Conservation (phyloP, 768 basidiomycete species). For the Russula sp. region DNA sequence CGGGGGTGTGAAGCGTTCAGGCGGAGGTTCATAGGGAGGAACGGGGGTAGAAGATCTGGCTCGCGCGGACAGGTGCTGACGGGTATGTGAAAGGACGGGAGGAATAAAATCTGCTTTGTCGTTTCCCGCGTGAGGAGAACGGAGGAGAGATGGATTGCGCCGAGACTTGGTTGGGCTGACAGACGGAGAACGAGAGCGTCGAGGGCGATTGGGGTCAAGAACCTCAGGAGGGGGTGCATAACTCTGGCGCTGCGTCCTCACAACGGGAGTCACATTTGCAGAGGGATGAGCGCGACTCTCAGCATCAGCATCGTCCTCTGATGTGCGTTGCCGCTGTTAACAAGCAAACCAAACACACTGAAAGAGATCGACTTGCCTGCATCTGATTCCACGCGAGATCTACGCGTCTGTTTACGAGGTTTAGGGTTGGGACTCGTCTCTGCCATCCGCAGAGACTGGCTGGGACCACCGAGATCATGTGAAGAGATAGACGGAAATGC, state of each 20-base stretch:
- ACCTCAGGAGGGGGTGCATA: conserved; percentile 17
- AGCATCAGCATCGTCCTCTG: neutral
- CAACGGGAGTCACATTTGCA: neutral
- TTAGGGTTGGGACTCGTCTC: conserved; percentile 56
- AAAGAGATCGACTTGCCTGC: conserved; percentile 5
- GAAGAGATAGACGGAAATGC: conserved; percentile 19
- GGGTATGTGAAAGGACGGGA: conserved; percentile 27
- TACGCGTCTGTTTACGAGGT: conserved; percentile 41
- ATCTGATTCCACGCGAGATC: neutral
- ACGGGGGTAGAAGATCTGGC: conserved; percentile 46
- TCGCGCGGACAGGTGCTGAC: conserved; percentile 23
- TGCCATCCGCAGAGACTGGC: conserved; percentile 16
- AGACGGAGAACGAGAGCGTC: conserved; percentile 16
- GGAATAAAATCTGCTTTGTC: conserved; percentile 44
- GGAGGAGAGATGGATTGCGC: conserved; percentile 25
- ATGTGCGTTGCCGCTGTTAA: neutral
- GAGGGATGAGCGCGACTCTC: neutral
- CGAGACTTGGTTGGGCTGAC: conserved; percentile 24
- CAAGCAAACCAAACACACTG: neutral
- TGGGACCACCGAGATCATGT: conserved; percentile 11
- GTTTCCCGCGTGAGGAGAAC: conserved; percentile 42
- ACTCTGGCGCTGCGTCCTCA: conserved; percentile 20
- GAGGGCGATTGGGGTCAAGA: conserved; percentile 27
- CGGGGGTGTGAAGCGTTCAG: conserved; percentile 65
- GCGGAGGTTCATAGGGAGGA: conserved; percentile 57